phyloP scores from a whole-genome alignment of 2,329 filamentous ascomycete species.

The Alternaria panax region DNA sequence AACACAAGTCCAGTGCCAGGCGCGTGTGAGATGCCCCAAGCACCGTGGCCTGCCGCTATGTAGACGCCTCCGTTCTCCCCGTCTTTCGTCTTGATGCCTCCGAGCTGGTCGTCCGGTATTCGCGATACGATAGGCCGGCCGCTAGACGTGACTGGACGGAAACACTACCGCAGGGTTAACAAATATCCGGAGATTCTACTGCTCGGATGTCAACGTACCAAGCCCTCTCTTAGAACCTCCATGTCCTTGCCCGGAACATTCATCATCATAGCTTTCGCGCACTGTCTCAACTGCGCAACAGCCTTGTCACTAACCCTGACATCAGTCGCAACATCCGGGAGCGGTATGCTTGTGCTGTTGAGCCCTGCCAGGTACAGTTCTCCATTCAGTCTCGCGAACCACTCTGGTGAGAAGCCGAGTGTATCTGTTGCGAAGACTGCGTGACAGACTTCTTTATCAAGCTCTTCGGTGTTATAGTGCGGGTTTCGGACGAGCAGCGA shows the following conservation, averaged over 20 bases:
- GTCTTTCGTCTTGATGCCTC: constrained; percentile 55
- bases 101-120: constrained; percentile 65
- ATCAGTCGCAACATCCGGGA: constrained; percentile 66
- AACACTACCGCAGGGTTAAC: constrained; percentile 58
- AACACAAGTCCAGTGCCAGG: constrained; percentile 75
- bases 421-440: constrained; percentile 71
- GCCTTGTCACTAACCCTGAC: constrained; percentile 57
- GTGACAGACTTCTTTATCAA: constrained; percentile 64
- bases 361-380: constrained; percentile 78
- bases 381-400: constrained; percentile 71
- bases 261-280: constrained; percentile 60
- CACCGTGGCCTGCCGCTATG: constrained; percentile 75
- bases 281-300: constrained; percentile 59
- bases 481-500: constrained; percentile 72
- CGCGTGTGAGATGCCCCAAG: constrained; percentile 68
- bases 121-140: constrained; percentile 70
- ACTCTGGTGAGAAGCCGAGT: constrained; percentile 70
- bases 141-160: constrained; percentile 71
- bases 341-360: constrained; percentile 66
- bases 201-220: constrained; percentile 50
- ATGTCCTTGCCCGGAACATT: constrained; percentile 59
- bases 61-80: constrained; percentile 69
- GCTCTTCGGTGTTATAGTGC: constrained; percentile 54
- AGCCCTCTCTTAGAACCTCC: constrained; percentile 67
- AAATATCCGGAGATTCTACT: constrained; percentile 6